These are phyloP conservation scores for Arthrobotrys sinensis DNA, from an alignment of 2,329 filamentous ascomycete species.

Conservation along the genomic window DNA sequence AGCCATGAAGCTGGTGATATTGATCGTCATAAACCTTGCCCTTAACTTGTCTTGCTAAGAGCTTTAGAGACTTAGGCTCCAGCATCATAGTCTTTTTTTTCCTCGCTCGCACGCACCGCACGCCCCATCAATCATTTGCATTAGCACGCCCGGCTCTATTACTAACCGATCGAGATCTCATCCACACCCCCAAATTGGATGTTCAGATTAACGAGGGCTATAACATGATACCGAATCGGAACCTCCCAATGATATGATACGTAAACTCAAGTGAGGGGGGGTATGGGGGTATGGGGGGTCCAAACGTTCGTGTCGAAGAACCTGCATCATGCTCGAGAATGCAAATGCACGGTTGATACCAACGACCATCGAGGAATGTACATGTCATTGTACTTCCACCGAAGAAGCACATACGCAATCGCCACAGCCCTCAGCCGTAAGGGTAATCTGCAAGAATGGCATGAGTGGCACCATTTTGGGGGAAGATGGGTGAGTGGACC, in stretches of 20 bases:
- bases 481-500: conserved; percentile 4
- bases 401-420: conserved; percentile 50
- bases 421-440: conserved; percentile 60
- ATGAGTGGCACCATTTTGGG: conserved; percentile 26
- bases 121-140: conserved; percentile 7
- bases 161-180: conserved; percentile 56
- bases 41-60: conserved; percentile 29
- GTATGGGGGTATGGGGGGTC: conserved; percentile 17
- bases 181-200: conserved; percentile 24
- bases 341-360: conserved; percentile 40
- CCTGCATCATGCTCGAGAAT: conserved; percentile 39
- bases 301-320: conserved; percentile 42
- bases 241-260: conserved; percentile 33
- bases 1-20: conserved; percentile 30
- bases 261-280: conserved; percentile 20
- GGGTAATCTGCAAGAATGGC: conserved; percentile 49
- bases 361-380: conserved; percentile 22
- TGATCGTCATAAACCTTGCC: conserved; percentile 46
- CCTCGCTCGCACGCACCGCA: background rate
- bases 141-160: conserved; percentile 6
- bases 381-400: conserved; percentile 9
- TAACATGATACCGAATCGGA: conserved; percentile 20
- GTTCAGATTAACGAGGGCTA: conserved; percentile 49
- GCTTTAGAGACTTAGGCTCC: conserved; percentile 32
- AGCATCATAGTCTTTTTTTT: conserved; percentile 3